Evolutionary conservation across 257 asterid genomes (phyloP), one percentile per base, ranked within the genome.

Genomic region (Nicotiana obtusifolia): DNA sequence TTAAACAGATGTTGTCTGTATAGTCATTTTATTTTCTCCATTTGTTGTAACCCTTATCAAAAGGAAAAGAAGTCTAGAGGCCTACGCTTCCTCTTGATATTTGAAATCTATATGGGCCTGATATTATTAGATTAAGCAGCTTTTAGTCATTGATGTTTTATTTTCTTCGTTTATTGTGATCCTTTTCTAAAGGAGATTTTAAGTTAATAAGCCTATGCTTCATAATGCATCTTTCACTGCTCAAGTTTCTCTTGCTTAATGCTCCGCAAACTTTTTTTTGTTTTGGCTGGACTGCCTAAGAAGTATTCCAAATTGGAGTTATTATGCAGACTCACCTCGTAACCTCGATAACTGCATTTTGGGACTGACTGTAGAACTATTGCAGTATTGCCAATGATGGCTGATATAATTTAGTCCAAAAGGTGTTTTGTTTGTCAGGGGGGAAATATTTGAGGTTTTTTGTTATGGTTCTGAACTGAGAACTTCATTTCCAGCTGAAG

Each of bases 241-340:
- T 15, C 16, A 75, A 75, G 80, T 75, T 75, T 52, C 80, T 75
- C 26, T 49, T 75, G 80, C 80, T 52, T 52, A 75, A 49, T 75
- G 80, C 44, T 49, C 44, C 64, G 16, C 10, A 14, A 47, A 14
- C 16, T 47, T 73, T 14, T 73, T 14, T 69, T 41, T 69, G 33
- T 44, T 71, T 71, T 44, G 78, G 60, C 78, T 73, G 0, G 15
- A 73, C 61, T 44, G 37, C 10, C 22, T 22, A 47, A 73, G 24
- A 73, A 73, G 37, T 73, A 11, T 73, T 7, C 37, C 78, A 73
- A 73, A 47, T 47, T 47, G 37, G 59, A 22, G 49, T 31, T 22
- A 14, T 24, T 47, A 75, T 47, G 24, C 24, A 24, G 35, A 73
- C 41, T 47, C 62, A 24, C 24, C 61, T 14, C 16, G 41, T 47